Conservation (phyloP, 208 protist species). For the Trypanosoma boissoni region DNA sequence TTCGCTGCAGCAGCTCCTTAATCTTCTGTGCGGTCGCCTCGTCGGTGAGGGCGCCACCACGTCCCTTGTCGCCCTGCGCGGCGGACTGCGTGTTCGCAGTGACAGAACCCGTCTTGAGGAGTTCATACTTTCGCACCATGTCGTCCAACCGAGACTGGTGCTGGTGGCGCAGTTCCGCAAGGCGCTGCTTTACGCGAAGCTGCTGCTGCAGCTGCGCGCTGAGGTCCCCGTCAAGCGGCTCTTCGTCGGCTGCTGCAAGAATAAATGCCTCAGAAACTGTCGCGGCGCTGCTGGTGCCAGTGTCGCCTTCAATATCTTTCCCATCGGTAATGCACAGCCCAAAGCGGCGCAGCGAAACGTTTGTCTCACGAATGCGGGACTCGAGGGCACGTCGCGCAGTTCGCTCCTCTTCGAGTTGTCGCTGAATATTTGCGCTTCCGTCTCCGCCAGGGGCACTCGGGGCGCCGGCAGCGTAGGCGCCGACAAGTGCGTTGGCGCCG, state of each 20-base stretch:
- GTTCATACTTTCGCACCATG: slow-evolving; percentile 86
- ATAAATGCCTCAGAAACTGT: slow-evolving; percentile 55
- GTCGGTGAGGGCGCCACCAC: slow-evolving; percentile 32
- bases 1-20: slow-evolving; percentile 73
- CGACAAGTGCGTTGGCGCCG: slow-evolving; percentile 9
- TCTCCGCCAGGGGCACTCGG: slow-evolving; percentile 22
- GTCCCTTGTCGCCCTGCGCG: neutral
- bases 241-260: slow-evolving; percentile 60
- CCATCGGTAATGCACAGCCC: slow-evolving; percentile 73
- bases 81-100: slow-evolving; percentile 42
- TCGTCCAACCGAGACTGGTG: slow-evolving; percentile 80
- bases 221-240: slow-evolving; percentile 71
- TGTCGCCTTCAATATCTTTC: slow-evolving; percentile 30
- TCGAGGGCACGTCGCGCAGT: slow-evolving; percentile 52
- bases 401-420: slow-evolving; percentile 59
- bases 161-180: slow-evolving; percentile 80
- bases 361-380: slow-evolving; percentile 69
- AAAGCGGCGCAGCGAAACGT: slow-evolving; percentile 78
- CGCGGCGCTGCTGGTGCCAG: slow-evolving; percentile 3
- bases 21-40: slow-evolving; percentile 66
- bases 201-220: slow-evolving; percentile 84
- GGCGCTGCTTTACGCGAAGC: slow-evolving; percentile 81
- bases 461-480: neutral
- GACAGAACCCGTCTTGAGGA: slow-evolving; percentile 78
- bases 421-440: slow-evolving; percentile 30